Percentiles rank a stretch among this genome's conserved stretches.
Conservation (phyloP, 768 basidiomycete species). For the Panaeolus papilionaceus region DNA sequence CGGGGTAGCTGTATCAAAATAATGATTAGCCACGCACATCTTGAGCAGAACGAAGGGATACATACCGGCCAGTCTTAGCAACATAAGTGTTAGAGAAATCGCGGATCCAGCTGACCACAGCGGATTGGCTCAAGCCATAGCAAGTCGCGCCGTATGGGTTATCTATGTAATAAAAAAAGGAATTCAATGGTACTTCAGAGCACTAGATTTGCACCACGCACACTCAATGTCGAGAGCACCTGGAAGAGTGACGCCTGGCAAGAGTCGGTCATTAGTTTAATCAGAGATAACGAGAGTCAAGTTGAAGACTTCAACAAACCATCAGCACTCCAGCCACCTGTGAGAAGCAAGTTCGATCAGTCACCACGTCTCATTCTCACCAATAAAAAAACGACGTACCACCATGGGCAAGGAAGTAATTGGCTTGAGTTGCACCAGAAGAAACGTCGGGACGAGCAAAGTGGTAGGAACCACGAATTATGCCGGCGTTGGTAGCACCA, state of each 20-base stretch:
- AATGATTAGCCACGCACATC: not conserved
- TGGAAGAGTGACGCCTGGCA: slow-evolving; percentile 44
- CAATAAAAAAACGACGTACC: slow-evolving; percentile 37
- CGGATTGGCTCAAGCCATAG: slow-evolving; percentile 55
- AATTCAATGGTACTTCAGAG: not conserved
- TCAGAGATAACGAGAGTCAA: not conserved
- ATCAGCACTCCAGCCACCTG: slow-evolving; percentile 61
- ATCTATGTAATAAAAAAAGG: slow-evolving; percentile 39
- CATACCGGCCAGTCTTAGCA: slow-evolving; percentile 51
- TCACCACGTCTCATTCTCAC: not conserved
- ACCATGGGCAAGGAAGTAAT: slow-evolving; percentile 63
- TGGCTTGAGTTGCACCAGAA: slow-evolving; percentile 64
- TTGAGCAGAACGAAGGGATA: not conserved
- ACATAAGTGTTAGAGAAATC: slow-evolving; percentile 70
- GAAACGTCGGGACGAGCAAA: slow-evolving; percentile 62
- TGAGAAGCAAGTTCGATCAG: not conserved
- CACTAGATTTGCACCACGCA: slow-evolving; percentile 25
- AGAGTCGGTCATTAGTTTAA: not conserved
- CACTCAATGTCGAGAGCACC: slow-evolving; percentile 71
- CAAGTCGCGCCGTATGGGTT: slow-evolving; percentile 58
- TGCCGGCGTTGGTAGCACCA: slow-evolving; percentile 58
- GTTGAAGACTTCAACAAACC: not conserved
- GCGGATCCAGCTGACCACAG: slow-evolving; percentile 69
- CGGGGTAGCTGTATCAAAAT: slow-evolving; percentile 15
- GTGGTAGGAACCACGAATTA: slow-evolving; percentile 68